Evolutionary conservation across 176 grass and related monocot species (phyloP).

Genomic region (Triticum timopheevii): DNA sequence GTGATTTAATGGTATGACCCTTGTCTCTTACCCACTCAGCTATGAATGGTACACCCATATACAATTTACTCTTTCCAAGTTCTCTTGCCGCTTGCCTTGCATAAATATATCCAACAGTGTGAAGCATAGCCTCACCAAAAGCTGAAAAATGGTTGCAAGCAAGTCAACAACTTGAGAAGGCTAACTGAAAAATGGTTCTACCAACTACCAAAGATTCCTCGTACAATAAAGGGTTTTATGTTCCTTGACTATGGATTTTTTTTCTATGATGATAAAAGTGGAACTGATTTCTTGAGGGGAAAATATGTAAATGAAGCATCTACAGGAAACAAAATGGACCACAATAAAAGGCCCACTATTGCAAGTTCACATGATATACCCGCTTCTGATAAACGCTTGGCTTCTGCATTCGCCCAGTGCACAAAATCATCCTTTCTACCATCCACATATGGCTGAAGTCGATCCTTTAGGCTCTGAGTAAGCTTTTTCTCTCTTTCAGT

Average conservation of each 20-base stretch:
- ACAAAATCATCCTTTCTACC: constrained; percentile 79
- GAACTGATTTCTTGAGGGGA: background rate
- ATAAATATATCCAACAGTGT: constrained; percentile 97
- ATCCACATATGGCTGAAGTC: constrained; percentile 74
- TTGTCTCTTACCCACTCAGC: constrained; percentile 99
- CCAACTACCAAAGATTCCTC: background rate
- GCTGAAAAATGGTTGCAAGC: constrained; percentile 53
- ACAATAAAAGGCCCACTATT: background rate
- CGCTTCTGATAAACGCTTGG: constrained; percentile 74
- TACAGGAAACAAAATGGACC: constrained; percentile 3
- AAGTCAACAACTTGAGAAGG: constrained; percentile 26
- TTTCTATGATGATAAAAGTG: background rate
- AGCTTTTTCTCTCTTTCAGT: constrained; percentile 78
- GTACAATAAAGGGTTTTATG: background rate
- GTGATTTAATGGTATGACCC: constrained; percentile 90
- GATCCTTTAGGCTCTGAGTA: constrained; percentile 75
- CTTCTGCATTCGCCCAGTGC: constrained; percentile 71
- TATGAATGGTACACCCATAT: constrained; percentile 91
- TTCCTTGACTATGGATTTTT: background rate
- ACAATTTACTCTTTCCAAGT: constrained; percentile 72
- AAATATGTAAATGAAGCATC: constrained; percentile 18
- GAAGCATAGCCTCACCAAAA: constrained; percentile 98
- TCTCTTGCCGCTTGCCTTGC: constrained; percentile 79
- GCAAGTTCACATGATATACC: constrained; percentile 42
- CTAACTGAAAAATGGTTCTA: background rate